phyloP scores from a whole-genome alignment of 2,329 filamentous ascomycete species.

The Fusarium mangiferae region DNA sequence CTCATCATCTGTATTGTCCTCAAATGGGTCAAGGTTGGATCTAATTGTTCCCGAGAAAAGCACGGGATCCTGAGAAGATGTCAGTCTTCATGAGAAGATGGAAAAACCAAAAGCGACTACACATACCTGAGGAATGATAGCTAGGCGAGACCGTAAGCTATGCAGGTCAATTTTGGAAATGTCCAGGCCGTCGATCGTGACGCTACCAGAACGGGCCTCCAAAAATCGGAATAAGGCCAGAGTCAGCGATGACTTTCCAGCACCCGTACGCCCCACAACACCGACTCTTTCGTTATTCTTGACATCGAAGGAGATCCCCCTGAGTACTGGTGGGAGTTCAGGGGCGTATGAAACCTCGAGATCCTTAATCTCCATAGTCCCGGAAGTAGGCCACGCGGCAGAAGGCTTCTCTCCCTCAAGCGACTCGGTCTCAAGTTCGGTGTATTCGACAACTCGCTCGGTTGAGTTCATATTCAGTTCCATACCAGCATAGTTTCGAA shows the following conservation, averaged over 20 bases:
- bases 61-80: constrained; percentile 71
- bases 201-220: constrained; percentile 72
- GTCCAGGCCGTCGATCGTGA: constrained; percentile 78
- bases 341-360: constrained; percentile 78
- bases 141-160: constrained; percentile 76
- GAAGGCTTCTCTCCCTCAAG: constrained; percentile 70
- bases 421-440: constrained; percentile 73
- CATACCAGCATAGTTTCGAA: constrained; percentile 74
- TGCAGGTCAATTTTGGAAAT: constrained; percentile 77
- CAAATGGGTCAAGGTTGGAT: constrained; percentile 81
- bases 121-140: constrained; percentile 76
- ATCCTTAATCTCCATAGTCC: constrained; percentile 76
- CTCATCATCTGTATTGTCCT: constrained; percentile 74
- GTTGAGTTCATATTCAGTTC: constrained; percentile 84
- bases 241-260: constrained; percentile 80
- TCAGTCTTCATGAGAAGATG: constrained; percentile 7
- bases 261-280: constrained; percentile 82
- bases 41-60: constrained; percentile 83
- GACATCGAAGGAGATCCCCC: constrained; percentile 73
- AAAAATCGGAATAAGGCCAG: constrained; percentile 82
- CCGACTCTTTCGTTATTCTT: constrained; percentile 76
- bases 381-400: constrained; percentile 79
- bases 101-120: background rate
- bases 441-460: constrained; percentile 81
- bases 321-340: constrained; percentile 76